Evolutionary conservation across 169 alveolate genomes (phyloP).

Genomic region (Amoebophrya sp.): DNA sequence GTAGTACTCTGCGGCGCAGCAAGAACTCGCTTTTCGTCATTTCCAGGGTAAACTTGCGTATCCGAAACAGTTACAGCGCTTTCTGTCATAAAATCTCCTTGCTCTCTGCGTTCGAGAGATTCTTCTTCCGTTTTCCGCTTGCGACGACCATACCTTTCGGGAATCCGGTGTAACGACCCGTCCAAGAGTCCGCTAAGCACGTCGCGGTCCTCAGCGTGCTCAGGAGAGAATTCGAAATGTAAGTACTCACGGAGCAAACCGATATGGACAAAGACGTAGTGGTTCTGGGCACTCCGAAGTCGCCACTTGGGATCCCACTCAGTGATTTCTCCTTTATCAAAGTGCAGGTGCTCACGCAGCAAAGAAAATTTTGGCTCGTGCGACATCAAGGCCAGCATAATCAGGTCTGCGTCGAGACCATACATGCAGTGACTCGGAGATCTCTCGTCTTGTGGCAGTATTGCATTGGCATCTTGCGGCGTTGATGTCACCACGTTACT

Average conservation of each 20-base stretch:
- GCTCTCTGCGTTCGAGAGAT: no score
- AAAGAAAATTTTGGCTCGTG: conserved; percentile 81
- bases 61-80: no score
- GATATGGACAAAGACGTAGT: conserved; percentile 47
- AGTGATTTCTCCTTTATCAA: background rate
- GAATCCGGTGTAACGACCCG: no score
- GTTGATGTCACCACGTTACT: background rate
- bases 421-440: conserved; percentile 79
- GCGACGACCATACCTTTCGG: no score
- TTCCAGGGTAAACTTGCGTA: no score
- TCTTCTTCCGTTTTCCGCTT: no score
- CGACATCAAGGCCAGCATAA: conserved; percentile 85
- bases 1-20: no score
- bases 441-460: background rate
- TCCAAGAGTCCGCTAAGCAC: no score
- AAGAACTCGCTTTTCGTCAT: no score
- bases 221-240: conserved; percentile 4
- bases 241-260: conserved; percentile 56
- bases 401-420: conserved; percentile 99
- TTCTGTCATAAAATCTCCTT: no score
- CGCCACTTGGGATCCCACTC: background rate
- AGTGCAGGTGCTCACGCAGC: conserved; percentile 65
- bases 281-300: background rate
- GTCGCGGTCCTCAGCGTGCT: background rate
- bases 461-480: no score